These are phyloP conservation scores for Ogataea minuta DNA, from an alignment of 805 yeast species.

Conservation along the genomic window DNA sequence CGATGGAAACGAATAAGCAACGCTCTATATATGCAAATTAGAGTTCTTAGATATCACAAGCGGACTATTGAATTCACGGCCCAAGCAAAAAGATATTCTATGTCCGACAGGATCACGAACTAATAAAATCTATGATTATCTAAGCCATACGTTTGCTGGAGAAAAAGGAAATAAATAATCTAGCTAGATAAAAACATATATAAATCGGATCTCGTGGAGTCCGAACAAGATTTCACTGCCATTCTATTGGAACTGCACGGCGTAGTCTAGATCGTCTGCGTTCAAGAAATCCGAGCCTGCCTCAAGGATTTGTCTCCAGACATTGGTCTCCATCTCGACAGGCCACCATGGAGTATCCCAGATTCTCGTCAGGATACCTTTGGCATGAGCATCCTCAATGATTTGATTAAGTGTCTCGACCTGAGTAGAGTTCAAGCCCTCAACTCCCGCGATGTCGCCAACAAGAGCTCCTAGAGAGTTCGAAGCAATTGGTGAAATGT, in stretches of 20 bases:
- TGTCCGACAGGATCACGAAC: no score
- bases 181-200: background rate
- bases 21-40: no score
- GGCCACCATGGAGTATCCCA: slow-evolving; percentile 82
- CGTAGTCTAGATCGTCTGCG: slow-evolving; percentile 52
- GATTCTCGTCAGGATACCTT: slow-evolving; percentile 54
- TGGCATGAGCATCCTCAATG: slow-evolving; percentile 45
- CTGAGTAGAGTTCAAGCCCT: slow-evolving; percentile 38
- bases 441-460: slow-evolving; percentile 19
- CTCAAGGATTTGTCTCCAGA: slow-evolving; percentile 49
- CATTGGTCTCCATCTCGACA: slow-evolving; percentile 36
- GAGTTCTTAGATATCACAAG: no score
- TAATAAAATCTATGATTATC: no score
- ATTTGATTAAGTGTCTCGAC: slow-evolving; percentile 24
- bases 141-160: no score
- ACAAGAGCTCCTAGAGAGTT: slow-evolving; percentile 27
- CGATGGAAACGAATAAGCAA: no score
- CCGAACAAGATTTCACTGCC: no score
- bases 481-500: slow-evolving; percentile 37
- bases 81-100: no score
- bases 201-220: no score
- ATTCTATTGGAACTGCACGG: slow-evolving; percentile 13
- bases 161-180: no score
- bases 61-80: no score
- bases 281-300: slow-evolving; percentile 58